Conservation (phyloP, 2,329 filamentous ascomycete genomes). For the Mycocentrospora acerina region DNA sequence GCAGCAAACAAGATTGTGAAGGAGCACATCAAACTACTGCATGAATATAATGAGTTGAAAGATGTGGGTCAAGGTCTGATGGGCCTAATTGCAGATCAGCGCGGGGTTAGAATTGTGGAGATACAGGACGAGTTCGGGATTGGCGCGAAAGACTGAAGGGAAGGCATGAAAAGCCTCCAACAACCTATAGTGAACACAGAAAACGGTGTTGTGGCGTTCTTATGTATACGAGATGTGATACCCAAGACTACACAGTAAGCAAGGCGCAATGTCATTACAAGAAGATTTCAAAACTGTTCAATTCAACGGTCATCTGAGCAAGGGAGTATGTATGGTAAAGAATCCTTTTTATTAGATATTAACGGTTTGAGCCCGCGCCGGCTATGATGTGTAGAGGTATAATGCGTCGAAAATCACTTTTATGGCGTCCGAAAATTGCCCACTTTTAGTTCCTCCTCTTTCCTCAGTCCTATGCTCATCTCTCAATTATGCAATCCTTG, state of each 20-base stretch:
- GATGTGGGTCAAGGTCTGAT: slow-evolving; percentile 67
- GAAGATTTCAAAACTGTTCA: too few relatives aligned
- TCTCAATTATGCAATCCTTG: not conserved
- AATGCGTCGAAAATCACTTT: slow-evolving; percentile 7
- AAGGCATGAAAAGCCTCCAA: not conserved
- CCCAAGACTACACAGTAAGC: too few relatives aligned
- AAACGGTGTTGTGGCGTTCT: too few relatives aligned
- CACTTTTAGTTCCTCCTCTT: not conserved
- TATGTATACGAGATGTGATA: too few relatives aligned
- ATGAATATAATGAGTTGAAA: slow-evolving; percentile 71
- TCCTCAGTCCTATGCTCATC: not conserved
- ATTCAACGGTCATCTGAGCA: too few relatives aligned
- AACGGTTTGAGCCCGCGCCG: not conserved
- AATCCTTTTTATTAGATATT: not conserved
- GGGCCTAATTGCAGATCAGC: slow-evolving; percentile 66
- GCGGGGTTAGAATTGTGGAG: slow-evolving; percentile 56
- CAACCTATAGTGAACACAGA: too few relatives aligned
- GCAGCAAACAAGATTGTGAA: slow-evolving; percentile 58
- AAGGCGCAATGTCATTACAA: too few relatives aligned
- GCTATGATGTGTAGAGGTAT: slow-evolving; percentile 6
- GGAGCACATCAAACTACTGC: slow-evolving; percentile 64
- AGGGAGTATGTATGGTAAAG: too few relatives aligned
- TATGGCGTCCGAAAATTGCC: not conserved
- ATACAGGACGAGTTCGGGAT: slow-evolving; percentile 54
- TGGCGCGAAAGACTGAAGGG: slow-evolving; percentile 45